phyloP scores from a whole-genome alignment of 345 rosid genomes.

The Schrenkiella parvula region DNA sequence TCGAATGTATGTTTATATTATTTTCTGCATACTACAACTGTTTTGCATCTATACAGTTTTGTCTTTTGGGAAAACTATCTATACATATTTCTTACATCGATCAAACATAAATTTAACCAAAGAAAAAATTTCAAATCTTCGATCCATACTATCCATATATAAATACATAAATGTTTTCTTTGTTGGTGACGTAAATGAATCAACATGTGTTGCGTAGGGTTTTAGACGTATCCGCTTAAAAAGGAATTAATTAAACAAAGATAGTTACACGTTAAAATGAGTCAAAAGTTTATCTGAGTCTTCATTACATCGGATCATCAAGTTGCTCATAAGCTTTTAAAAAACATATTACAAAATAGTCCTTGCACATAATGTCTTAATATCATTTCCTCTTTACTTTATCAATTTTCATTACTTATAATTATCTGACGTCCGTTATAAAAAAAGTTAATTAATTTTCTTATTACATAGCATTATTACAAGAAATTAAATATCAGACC shows the following conservation, averaged over 20 bases:
- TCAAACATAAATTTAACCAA: background rate
- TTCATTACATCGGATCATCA: conserved; percentile 12
- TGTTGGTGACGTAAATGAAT: background rate
- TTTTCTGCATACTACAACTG: background rate
- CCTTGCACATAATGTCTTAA: too few relatives aligned
- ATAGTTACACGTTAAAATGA: conserved; percentile 8
- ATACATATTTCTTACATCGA: background rate
- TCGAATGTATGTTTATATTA: background rate
- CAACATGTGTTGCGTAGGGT: background rate
- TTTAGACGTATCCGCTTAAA: background rate
- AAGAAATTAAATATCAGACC: too few relatives aligned
- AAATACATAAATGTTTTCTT: background rate
- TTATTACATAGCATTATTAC: too few relatives aligned
- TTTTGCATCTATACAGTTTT: background rate
- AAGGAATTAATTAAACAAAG: background rate
- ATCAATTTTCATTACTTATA: too few relatives aligned
- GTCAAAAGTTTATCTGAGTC: conserved; percentile 11
- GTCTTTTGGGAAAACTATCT: too few relatives aligned
- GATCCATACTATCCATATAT: background rate
- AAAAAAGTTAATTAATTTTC: too few relatives aligned
- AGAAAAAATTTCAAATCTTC: background rate
- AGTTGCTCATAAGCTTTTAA: background rate
- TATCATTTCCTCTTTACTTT: too few relatives aligned
- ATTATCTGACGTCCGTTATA: too few relatives aligned
- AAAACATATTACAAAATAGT: background rate